These are phyloP conservation scores for Didymella pinodella DNA, from an alignment of 2,329 filamentous ascomycete genomes.

Conservation along the genomic window DNA sequence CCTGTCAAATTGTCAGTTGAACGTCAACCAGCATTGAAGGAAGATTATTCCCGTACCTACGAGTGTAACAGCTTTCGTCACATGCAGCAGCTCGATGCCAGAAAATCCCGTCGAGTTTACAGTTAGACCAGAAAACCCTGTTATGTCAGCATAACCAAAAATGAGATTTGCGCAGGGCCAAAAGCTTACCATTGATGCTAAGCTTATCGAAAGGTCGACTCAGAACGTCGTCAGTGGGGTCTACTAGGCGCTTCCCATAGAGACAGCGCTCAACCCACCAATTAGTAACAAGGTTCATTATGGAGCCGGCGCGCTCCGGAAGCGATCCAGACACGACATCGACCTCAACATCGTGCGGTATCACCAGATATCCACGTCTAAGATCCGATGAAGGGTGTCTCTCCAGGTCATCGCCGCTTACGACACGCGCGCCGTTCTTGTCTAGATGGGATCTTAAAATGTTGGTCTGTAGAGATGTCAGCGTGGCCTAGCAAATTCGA, in stretches of 20 bases:
- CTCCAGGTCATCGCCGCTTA: slow-evolving; percentile 39
- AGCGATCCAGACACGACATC: slow-evolving; percentile 41
- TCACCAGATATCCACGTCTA: slow-evolving; percentile 50
- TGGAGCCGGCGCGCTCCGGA: slow-evolving; percentile 46
- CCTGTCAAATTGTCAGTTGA: slow-evolving; percentile 55
- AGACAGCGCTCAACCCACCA: slow-evolving; percentile 94
- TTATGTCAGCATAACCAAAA: slow-evolving; percentile 28
- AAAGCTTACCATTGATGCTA: slow-evolving; percentile 63
- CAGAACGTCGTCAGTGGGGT: slow-evolving; percentile 74
- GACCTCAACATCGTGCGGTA: slow-evolving; percentile 55
- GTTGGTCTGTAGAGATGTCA: slow-evolving; percentile 41
- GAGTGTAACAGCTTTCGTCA: slow-evolving; percentile 77
- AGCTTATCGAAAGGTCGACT: slow-evolving; percentile 78
- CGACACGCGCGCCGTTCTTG: slow-evolving; percentile 48
- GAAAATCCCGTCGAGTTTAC: slow-evolving; percentile 85
- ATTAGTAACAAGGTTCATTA: slow-evolving; percentile 70
- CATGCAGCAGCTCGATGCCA: slow-evolving; percentile 84
- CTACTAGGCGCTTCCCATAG: slow-evolving; percentile 74
- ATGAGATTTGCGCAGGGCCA: slow-evolving; percentile 13
- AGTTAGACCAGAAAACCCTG: slow-evolving; percentile 71
- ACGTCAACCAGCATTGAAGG: not conserved
- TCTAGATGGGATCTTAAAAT: slow-evolving; percentile 46
- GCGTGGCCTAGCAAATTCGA: slow-evolving; percentile 9
- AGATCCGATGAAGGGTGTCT: slow-evolving; percentile 39
- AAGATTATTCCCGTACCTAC: slow-evolving; percentile 61